These are phyloP conservation scores for Scopulariopsis brevicaulis DNA, from an alignment of 2,329 filamentous ascomycete genomes.

Conservation along the genomic window DNA sequence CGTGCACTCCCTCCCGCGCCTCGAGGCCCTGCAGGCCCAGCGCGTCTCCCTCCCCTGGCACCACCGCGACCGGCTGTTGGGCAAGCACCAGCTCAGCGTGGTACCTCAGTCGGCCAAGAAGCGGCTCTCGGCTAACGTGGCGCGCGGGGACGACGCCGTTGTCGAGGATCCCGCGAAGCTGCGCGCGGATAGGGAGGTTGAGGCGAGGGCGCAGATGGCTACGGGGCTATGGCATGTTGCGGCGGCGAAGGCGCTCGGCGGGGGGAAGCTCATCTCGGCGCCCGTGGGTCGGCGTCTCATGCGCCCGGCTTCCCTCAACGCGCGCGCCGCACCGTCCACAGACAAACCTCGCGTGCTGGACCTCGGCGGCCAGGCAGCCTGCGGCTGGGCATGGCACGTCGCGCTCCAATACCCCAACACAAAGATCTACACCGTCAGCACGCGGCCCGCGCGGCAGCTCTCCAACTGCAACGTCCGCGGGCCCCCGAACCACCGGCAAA, in stretches of 20 bases:
- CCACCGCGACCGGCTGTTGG: constrained; percentile 72
- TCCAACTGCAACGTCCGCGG: constrained; percentile 69
- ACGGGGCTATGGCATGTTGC: constrained; percentile 50
- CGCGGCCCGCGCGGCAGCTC: constrained; percentile 57
- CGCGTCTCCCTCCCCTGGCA: constrained; percentile 61
- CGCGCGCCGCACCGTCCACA: constrained; percentile 15
- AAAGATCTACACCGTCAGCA: constrained; percentile 80
- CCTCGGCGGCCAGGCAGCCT: constrained; percentile 71
- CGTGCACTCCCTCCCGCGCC: constrained; percentile 72
- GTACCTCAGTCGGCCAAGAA: constrained; percentile 58
- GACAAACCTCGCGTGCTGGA: constrained; percentile 65
- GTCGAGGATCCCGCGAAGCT: constrained; percentile 52
- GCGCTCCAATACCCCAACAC: constrained; percentile 76
- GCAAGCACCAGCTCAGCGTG: constrained; percentile 70
- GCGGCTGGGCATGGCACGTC: constrained; percentile 94
- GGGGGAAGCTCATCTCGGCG: constrained; percentile 51
- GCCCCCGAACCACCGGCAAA: constrained; percentile 76
- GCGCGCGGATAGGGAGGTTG: constrained; percentile 64
- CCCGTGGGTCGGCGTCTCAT: constrained; percentile 32
- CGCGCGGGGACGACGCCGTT: constrained; percentile 56
- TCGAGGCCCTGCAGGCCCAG: constrained; percentile 77
- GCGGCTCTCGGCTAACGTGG: constrained; percentile 61
- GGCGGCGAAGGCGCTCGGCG: constrained; percentile 49
- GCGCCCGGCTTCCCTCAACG: not conserved
- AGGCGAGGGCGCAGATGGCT: constrained; percentile 64